Evolutionary conservation across 345 rosid species (phyloP).

Genomic region (rapeseed (Brassica napus)): DNA sequence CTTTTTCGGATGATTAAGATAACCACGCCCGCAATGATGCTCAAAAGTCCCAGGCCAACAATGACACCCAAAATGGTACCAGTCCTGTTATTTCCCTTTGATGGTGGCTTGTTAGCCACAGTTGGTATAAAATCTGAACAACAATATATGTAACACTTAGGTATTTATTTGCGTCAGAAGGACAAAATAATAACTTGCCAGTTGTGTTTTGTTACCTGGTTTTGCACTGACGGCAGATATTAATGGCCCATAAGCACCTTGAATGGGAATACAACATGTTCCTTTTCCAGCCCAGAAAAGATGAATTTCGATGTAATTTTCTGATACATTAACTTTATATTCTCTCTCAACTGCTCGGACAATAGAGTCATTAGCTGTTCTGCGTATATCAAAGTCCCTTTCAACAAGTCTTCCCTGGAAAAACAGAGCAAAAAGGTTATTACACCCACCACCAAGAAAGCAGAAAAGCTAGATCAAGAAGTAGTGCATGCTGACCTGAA

Average conservation of each 20-base stretch:
- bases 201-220: no score
- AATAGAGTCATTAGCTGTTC: slow-evolving; percentile 42
- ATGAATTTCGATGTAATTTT: slow-evolving; percentile 39
- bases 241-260: slow-evolving; percentile 43
- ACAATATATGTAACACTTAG: not conserved
- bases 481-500: slow-evolving; percentile 43
- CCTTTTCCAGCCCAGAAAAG: slow-evolving; percentile 47
- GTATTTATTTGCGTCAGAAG: not conserved
- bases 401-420: slow-evolving; percentile 45
- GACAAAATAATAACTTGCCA: no score
- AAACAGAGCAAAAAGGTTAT: not conserved
- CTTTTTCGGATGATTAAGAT: slow-evolving; percentile 41
- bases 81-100: slow-evolving; percentile 16
- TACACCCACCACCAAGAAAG: not conserved
- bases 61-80: slow-evolving; percentile 39
- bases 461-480: not conserved
- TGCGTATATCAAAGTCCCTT: slow-evolving; percentile 52
- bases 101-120: slow-evolving; percentile 52
- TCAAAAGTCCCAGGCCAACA: slow-evolving; percentile 33
- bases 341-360: slow-evolving; percentile 32
- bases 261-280: slow-evolving; percentile 40
- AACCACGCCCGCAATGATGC: slow-evolving; percentile 37
- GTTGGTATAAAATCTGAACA: slow-evolving; percentile 66
- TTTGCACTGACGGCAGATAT: slow-evolving; percentile 59
- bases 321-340: slow-evolving; percentile 36